Evolutionary conservation across 2,329 filamentous ascomycete species (phyloP), one percentile per base, ranked within the genome.

Genomic region (Pyricularia grisea): DNA sequence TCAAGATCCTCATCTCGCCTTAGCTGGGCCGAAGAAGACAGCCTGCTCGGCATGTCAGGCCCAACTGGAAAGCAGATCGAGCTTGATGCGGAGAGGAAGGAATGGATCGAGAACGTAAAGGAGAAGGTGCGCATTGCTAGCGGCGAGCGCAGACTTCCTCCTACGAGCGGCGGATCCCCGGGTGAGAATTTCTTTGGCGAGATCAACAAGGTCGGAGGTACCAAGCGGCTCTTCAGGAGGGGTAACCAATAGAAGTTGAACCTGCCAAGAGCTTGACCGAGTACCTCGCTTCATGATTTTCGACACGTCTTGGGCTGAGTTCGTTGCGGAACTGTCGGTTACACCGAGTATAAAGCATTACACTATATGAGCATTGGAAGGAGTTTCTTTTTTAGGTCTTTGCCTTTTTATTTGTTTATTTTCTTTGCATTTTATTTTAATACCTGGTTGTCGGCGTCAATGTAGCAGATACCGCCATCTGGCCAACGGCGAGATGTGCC

Each of bases 71-170:
- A 87, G 77, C 86, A 85, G 72, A 84, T 87, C 9, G 86, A 84
- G 75, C 91, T 88, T 80, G 91, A 88, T 69, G 88, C 89, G 69
- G 89, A 93, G 78, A 92, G 90, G 75, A 84, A 88, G 70, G 88
- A 89, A 58, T 95, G 92, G 92, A 90, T 95, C 11, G 90, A 94
- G 77, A 92, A 88, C 71, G 90, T 95, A 81, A 90, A 93, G 79
- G 90, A 92, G 75, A 90, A 92, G 75, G 92, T 93, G 60, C 86
- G 90, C 70, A 84, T 88, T 65, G 90, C 88, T 70, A 92, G 89
- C 74, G 86, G 86, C 69, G 88, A 88, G 76, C 79, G 79, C 66
- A 33, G 64, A 33, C 78, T 78, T 67, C 71, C 77, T 25, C 65
- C 23, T n/a, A 31, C 42, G 3, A n/a, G 50, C 36, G 36, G 31